Evolutionary conservation across 352 stramenopile genomes (phyloP).

Genomic region (Sclerospora graminicola): DNA sequence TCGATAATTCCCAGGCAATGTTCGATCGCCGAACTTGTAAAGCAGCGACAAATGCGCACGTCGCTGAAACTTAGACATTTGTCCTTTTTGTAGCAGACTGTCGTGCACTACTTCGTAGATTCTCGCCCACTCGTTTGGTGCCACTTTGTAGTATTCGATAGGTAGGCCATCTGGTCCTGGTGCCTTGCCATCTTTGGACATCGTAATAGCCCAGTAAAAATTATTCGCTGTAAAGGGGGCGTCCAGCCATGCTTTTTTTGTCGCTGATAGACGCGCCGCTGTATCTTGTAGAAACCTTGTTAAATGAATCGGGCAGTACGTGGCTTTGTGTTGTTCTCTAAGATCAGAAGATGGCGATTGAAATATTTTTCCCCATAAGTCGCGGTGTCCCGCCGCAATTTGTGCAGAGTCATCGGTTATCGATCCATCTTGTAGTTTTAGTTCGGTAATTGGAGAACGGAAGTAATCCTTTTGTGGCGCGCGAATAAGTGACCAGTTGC

Average conservation of each 20-base stretch:
- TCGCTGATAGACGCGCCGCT: not conserved
- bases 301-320: not conserved
- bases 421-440: not conserved
- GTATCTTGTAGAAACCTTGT: not conserved
- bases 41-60: slow-evolving; percentile 3
- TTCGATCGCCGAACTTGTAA: slow-evolving; percentile 1
- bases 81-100: not conserved
- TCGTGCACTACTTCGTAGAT: slow-evolving; percentile 11
- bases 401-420: slow-evolving; percentile 1
- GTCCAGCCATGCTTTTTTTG: not conserved
- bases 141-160: slow-evolving; percentile 13
- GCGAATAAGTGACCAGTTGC: slow-evolving; percentile 6
- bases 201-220: slow-evolving; percentile 11
- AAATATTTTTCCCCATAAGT: not conserved
- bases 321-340: not conserved
- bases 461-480: slow-evolving; percentile 6
- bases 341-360: not conserved
- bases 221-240: slow-evolving; percentile 8
- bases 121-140: not conserved
- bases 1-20: slow-evolving; percentile 1
- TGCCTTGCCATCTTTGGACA: slow-evolving; percentile 2
- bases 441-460: not conserved
- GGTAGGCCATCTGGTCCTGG: slow-evolving; percentile 4
- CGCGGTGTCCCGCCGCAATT: slow-evolving; percentile 1
- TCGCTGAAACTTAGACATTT: slow-evolving; percentile 1